Base-by-base conservation (phyloP, 2,329 filamentous ascomycete genomes). In the Monosporascus sp. region DNA sequence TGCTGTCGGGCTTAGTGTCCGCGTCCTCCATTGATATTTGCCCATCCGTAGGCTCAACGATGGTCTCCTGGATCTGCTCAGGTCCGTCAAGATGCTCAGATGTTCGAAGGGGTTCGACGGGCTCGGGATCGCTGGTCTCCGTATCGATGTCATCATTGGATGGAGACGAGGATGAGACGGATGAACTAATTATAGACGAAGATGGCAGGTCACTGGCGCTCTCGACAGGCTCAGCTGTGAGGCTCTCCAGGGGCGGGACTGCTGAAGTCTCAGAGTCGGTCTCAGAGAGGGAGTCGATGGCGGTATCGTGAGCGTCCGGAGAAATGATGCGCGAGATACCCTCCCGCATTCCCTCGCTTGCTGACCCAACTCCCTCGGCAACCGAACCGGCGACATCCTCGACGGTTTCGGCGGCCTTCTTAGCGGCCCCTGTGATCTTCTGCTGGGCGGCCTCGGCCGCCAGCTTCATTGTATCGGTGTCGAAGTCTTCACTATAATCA, bases 401-500 rank as follows among this genome's bases (percentile, higher is more conserved):
- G 7, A 59, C 60, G 2, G 54, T 56, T 45, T 63, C 56, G 11
- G 51, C 63, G 15, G 57, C 57, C 9, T 52, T 57, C 49, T 67
- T 67, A 6, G 65, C 70, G 8, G 60, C 61, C 8, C 59, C 54
- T 37, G 65, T 61, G 51, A 63, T 61, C n/a, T 65, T 63, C 59
- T 70, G 63, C 5, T 70, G 65, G 3, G 69, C 73, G 3, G 67
- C 74, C 44, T 79, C 77, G 7, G 77, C 82, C 20, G 81, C 80
- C 9, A 78, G 73, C 49, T 83, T 81, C 63, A 88, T 80, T 17
- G 74, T 74, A 49, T 86, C 85, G 46, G 81, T 84, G 48, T 87
- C 85, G 64, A 96, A 97, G 67, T 96, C 85, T 50, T 94, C 85
- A 14, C 83, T 86, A 2, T 80, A 74, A 67, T 97, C 93, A 37